Percentiles rank a stretch among this genome's conserved stretches.
phyloP scores from a whole-genome alignment of 371 early-diverging fungal species.

The Actinomortierella ambigua region DNA sequence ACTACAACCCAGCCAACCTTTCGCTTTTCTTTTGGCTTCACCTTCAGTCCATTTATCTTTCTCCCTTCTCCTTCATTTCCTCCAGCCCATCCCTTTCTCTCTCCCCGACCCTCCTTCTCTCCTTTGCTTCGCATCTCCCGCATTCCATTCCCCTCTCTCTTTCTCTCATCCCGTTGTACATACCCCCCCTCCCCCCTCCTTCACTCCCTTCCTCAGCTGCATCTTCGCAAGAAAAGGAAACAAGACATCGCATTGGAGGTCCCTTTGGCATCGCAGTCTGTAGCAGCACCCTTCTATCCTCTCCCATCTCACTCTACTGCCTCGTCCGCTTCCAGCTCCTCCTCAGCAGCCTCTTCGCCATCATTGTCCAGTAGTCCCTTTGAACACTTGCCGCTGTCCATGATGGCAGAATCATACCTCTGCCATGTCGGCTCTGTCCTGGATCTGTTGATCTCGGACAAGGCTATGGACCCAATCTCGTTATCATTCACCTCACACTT shows the following conservation, averaged over 20 bases:
- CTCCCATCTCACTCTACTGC: too few relatives aligned
- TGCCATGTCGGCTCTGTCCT: constrained; percentile 27
- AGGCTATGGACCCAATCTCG: constrained; percentile 15
- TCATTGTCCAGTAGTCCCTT: too few relatives aligned
- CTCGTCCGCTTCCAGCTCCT: too few relatives aligned
- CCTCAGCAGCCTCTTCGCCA: too few relatives aligned
- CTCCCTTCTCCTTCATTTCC: not conserved
- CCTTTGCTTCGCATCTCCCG: not conserved
- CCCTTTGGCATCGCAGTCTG: not conserved
- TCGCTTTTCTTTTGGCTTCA: not conserved
- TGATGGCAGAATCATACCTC: constrained; percentile 25
- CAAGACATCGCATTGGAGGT: too few relatives aligned
- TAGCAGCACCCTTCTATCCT: too few relatives aligned
- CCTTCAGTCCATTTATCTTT: not conserved
- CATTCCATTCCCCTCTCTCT: constrained; percentile 1
- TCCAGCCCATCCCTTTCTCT: not conserved
- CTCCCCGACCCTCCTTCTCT: not conserved
- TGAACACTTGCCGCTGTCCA: constrained; percentile 14
- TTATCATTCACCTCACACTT: constrained; percentile 15
- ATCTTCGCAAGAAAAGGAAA: too few relatives aligned
- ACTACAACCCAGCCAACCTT: too few relatives aligned
- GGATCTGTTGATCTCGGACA: constrained; percentile 22
- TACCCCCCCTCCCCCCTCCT: constrained; percentile 5
- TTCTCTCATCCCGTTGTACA: not conserved
- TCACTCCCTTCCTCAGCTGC: too few relatives aligned